Conservation (phyloP, 2,329 filamentous ascomycete genomes). For the Aspergillus neotritici region DNA sequence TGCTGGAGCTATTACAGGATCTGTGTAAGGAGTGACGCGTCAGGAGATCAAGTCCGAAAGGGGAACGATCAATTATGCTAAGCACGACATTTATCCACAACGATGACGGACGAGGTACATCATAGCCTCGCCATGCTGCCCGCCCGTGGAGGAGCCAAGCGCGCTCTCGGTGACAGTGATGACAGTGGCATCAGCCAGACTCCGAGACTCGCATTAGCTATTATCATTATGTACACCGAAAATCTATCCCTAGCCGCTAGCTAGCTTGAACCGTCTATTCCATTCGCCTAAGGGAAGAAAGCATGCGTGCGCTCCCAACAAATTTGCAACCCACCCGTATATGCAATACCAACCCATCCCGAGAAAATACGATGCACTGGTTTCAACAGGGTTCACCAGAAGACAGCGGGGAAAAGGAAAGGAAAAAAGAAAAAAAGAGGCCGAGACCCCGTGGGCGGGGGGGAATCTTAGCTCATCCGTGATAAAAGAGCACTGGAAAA, state of each 20-base stretch:
- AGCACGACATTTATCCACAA: too few relatives aligned
- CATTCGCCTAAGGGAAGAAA: slow-evolving; percentile 12
- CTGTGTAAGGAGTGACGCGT: slow-evolving; percentile 37
- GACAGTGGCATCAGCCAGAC: background rate
- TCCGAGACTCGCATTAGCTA: slow-evolving; percentile 3
- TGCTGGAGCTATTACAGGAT: slow-evolving; percentile 49
- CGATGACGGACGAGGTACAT: too few relatives aligned
- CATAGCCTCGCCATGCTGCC: too few relatives aligned
- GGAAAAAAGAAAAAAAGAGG: slow-evolving; percentile 6
- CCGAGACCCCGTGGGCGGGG: background rate
- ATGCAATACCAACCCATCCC: slow-evolving; percentile 10
- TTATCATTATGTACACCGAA: slow-evolving; percentile 21
- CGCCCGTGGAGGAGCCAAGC: too few relatives aligned
- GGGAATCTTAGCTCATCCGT: slow-evolving; percentile 6
- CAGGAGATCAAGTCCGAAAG: background rate
- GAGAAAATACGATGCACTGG: slow-evolving; percentile 7
- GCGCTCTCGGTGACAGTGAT: background rate
- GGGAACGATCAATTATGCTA: too few relatives aligned
- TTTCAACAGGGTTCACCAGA: background rate
- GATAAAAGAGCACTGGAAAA: slow-evolving; percentile 8
- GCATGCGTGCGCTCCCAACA: slow-evolving; percentile 4
- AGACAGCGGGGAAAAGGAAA: slow-evolving; percentile 1
- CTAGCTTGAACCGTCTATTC: slow-evolving; percentile 15
- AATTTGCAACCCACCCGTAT: background rate
- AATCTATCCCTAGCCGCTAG: slow-evolving; percentile 9